Evolutionary conservation across 768 basidiomycete species (phyloP).

Genomic region (Suillus luteus): DNA sequence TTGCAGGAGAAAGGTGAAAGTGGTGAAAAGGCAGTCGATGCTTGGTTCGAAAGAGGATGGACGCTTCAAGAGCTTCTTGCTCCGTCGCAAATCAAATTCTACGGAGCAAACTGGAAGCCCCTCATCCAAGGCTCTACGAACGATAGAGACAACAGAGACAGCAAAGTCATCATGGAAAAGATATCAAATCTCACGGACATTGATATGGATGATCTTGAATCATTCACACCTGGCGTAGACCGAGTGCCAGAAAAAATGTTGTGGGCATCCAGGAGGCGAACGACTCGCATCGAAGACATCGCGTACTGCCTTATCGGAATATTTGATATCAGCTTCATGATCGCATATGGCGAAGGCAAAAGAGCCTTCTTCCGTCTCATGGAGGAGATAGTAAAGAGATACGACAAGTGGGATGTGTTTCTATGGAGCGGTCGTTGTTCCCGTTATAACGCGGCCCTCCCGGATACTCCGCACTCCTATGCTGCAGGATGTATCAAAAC

Average conservation of each 20-base stretch:
- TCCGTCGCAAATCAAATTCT: conserved; percentile 21
- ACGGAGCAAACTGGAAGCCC: conserved; percentile 17
- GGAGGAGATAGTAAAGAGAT: conserved; percentile 15
- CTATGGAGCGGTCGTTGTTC: conserved; percentile 14
- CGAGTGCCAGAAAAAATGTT: conserved; percentile 14
- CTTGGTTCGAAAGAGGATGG: conserved; percentile 24
- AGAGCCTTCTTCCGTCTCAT: conserved; percentile 22
- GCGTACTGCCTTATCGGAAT: conserved; percentile 23
- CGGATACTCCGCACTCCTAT: conserved; percentile 9
- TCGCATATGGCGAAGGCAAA: conserved; percentile 22
- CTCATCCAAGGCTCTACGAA: conserved; percentile 8
- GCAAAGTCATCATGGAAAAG: not conserved
- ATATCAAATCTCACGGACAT: conserved; percentile 12
- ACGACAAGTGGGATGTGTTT: conserved; percentile 16
- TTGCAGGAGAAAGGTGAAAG: not conserved
- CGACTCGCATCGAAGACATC: conserved; percentile 21
- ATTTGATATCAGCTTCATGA: conserved; percentile 17
- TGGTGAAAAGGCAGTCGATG: not conserved
- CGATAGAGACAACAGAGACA: not conserved
- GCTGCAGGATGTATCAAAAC: not conserved
- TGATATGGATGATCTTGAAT: conserved; percentile 5
- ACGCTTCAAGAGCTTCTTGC: conserved; percentile 21
- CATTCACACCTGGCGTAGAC: conserved; percentile 12
- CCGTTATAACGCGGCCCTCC: conserved; percentile 12
- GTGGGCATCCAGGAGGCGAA: conserved; percentile 23